Base-by-base conservation (phyloP, 768 basidiomycete genomes). In the Cantharellus cinnabarinus region DNA sequence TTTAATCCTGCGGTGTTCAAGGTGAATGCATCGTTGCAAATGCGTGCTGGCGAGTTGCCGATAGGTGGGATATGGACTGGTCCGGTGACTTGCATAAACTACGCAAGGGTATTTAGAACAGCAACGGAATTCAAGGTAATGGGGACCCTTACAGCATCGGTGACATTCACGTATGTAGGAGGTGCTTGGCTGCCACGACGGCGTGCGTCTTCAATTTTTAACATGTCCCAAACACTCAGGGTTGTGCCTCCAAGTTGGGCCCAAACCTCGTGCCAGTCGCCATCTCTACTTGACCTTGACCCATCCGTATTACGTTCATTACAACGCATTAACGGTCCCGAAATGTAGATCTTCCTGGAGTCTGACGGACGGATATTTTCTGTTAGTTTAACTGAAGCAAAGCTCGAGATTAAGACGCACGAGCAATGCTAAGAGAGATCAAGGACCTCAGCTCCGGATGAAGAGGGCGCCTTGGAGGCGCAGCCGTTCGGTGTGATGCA, bases 1-100 rank as follows among this genome's bases (percentile, higher is more conserved):
- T 98, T 97, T 39, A 82, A 82, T 29, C 94, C 94, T 0, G 93
- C 94, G 3, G 88, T 94, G 68, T 93, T 99, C 64, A 99, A 75
- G 0, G 89, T 88, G 60, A 97, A 77, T 57, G 97, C 84, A 67
- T 89, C 86, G 0, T 20, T 41, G 39, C 39, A 29, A 51, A 52
- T 42, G 56, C 50, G 51, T 52, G 4, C 77, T 72, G 0, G 82
- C 0, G 83, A 48, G 10, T 10, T 10, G 10, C 10, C 44, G 35
- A 37, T 10, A 54, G 52, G 35, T 7, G 52, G 53, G 42, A 41
- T 50, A 4, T 4, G 3, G 3, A 37, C 56, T 7, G 42, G 56
- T 14, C 35, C 59, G 41, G 41, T 39, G 42, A 60, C 44, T 10
- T 37, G 35, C 52, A 54, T 7, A 7, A 54, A 54, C 52, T 37